A percentile compares a stretch with the other conserved stretches of the same genome.
Conservation (phyloP, 208 protist genomes). For the Leishmania arabica region DNA sequence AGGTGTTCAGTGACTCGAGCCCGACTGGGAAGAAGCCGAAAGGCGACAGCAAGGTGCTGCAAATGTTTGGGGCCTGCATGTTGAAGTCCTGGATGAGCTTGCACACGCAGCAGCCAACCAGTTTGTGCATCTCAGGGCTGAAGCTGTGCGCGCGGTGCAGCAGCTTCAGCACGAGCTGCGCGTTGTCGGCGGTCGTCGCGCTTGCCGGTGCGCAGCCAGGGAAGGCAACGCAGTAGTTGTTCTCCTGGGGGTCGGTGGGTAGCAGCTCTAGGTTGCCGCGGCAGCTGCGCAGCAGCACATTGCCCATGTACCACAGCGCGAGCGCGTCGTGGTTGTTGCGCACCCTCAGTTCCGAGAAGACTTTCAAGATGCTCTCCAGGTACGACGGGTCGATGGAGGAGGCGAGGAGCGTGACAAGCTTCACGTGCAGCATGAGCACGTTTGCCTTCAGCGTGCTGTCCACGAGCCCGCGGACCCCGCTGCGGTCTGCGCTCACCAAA, state of each 20-base stretch:
- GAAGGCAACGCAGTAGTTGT: conserved; percentile 84
- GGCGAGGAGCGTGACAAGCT: conserved; percentile 78
- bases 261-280: conserved; percentile 85
- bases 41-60: conserved; percentile 65
- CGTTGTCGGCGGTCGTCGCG: conserved; percentile 82
- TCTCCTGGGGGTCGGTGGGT: conserved; percentile 84
- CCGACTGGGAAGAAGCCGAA: conserved; percentile 80
- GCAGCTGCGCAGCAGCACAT: conserved; percentile 80
- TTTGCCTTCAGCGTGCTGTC: conserved; percentile 86
- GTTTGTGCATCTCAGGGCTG: conserved; percentile 82
- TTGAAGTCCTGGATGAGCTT: conserved; percentile 92
- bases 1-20: conserved; percentile 64
- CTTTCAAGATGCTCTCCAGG: conserved; percentile 80
- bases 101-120: conserved; percentile 89
- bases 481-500: conserved; percentile 69
- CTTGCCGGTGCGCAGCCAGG: conserved; percentile 78
- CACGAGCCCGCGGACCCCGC: conserved; percentile 46
- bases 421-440: conserved; percentile 89
- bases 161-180: conserved; percentile 84
- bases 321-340: conserved; percentile 90
- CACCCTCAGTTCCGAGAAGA: conserved; percentile 75
- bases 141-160: conserved; percentile 84
- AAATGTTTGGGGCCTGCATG: conserved; percentile 87
- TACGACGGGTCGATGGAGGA: conserved; percentile 81
- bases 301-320: conserved; percentile 88